Conservation (phyloP, 1,284 basidiomycete species). For the Bondarzewia mesenterica region DNA sequence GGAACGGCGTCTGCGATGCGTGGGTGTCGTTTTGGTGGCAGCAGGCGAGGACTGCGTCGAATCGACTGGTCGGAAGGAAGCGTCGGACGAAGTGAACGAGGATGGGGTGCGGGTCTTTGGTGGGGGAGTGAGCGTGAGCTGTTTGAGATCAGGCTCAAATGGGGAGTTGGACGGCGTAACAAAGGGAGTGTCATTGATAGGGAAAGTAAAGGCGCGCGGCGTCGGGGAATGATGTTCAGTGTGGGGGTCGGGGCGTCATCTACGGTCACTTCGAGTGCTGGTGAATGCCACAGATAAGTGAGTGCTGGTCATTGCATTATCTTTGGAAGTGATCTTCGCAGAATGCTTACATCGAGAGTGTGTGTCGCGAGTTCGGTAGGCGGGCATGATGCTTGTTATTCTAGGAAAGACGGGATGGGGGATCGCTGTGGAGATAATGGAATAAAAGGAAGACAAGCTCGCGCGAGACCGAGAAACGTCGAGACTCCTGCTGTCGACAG, state of each 20-base stretch:
- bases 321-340: conserved; percentile 6
- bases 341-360: conserved; percentile 47
- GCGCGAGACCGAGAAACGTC: conserved; percentile 5
- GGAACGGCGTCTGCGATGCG: conserved; percentile 55
- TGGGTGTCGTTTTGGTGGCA: conserved; percentile 8
- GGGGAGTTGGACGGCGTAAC: conserved; percentile 56
- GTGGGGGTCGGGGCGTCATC: conserved; percentile 48
- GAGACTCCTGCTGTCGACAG: conserved; percentile 12
- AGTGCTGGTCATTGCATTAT: conserved; percentile 15
- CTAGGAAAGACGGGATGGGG: conserved; percentile 22
- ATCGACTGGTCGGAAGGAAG: conserved; percentile 18
- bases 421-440: conserved; percentile 3
- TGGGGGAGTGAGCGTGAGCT: conserved; percentile 30
- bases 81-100: conserved; percentile 26
- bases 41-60: conserved; percentile 24
- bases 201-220: conserved; percentile 69
- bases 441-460: conserved; percentile 16
- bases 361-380: conserved; percentile 66
- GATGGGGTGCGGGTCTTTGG: conserved; percentile 28
- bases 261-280: conserved; percentile 69
- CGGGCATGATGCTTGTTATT: conserved; percentile 52
- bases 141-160: conserved; percentile 53
- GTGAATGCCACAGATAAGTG: conserved; percentile 12
- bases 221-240: conserved; percentile 65
- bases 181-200: conserved; percentile 57